phyloP scores from a whole-genome alignment of 106 monocot genomes.

The Narthecium ossifragum region DNA sequence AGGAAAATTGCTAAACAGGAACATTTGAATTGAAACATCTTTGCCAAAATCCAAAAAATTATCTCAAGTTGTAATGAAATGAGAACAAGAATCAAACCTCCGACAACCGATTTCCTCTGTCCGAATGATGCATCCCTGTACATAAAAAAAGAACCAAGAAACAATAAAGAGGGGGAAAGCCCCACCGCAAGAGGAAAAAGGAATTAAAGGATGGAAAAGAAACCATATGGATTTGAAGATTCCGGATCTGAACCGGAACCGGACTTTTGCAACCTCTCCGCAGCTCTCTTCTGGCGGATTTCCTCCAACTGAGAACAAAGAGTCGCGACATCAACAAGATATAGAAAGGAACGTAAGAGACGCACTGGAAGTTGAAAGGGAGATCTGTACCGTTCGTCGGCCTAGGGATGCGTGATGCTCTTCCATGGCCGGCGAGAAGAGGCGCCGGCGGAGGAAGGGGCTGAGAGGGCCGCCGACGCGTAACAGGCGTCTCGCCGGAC shows the following conservation, averaged over 20 bases:
- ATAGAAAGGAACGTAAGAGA: not conserved
- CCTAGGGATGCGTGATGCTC: conserved; percentile 60
- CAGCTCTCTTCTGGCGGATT: conserved; percentile 84
- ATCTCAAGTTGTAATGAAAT: not conserved
- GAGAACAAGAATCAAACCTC: conserved; percentile 29
- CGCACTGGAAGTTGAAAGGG: not conserved
- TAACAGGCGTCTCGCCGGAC: too few species aligned
- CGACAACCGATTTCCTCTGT: conserved; percentile 14
- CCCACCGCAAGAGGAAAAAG: not conserved
- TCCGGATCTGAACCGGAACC: conserved; percentile 54
- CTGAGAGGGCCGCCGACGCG: too few species aligned
- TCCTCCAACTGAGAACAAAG: conserved; percentile 49
- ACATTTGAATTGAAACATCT: not conserved
- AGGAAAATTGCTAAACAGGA: not conserved
- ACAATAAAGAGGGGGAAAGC: not conserved
- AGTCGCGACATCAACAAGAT: not conserved
- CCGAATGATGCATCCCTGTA: conserved; percentile 28
- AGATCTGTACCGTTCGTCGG: conserved; percentile 39
- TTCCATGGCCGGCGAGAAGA: conserved; percentile 26
- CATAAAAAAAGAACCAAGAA: not conserved
- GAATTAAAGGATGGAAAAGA: not conserved
- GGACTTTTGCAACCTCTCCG: conserved; percentile 48
- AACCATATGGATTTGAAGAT: conserved; percentile 31
- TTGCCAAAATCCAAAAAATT: not conserved
- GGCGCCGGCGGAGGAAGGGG: too few species aligned